These are phyloP conservation scores for Apiospora koreana DNA, from an alignment of 2,329 filamentous ascomycete genomes.

Conservation along the genomic window DNA sequence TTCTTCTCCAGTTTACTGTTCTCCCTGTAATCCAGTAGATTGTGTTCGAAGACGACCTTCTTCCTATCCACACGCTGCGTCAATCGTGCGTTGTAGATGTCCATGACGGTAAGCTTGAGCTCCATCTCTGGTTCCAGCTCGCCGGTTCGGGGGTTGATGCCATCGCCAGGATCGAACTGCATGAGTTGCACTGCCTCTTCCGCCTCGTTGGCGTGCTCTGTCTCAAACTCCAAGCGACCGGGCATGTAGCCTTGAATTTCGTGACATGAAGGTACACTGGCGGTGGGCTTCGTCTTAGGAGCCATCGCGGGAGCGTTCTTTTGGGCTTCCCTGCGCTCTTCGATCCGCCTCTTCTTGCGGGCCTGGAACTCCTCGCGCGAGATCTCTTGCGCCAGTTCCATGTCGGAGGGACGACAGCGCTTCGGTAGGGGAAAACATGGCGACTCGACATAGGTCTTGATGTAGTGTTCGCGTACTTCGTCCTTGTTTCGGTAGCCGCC, in stretches of 20 bases:
- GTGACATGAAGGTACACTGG: slow-evolving; percentile 92
- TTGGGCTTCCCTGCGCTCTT: slow-evolving; percentile 83
- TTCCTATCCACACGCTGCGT: slow-evolving; percentile 92
- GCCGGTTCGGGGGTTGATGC: slow-evolving; percentile 77
- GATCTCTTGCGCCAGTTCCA: slow-evolving; percentile 73
- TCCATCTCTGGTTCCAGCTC: slow-evolving; percentile 95
- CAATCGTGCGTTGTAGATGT: slow-evolving; percentile 92
- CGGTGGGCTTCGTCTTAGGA: slow-evolving; percentile 93
- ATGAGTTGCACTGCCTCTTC: slow-evolving; percentile 98
- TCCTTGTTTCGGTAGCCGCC: slow-evolving; percentile 93
- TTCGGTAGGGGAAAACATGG: slow-evolving; percentile 83
- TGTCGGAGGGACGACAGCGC: slow-evolving; percentile 81
- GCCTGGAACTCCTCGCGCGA: slow-evolving; percentile 92
- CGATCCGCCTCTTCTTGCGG: slow-evolving; percentile 89
- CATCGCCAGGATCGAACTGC: slow-evolving; percentile 96
- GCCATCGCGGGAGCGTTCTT: slow-evolving; percentile 82
- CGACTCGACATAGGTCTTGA: slow-evolving; percentile 83
- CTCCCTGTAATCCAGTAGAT: slow-evolving; percentile 88
- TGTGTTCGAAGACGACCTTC: slow-evolving; percentile 95
- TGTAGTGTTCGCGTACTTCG: slow-evolving; percentile 93
- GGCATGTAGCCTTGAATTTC: slow-evolving; percentile 99
- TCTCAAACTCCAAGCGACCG: slow-evolving; percentile 94
- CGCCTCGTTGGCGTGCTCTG: slow-evolving; percentile 94
- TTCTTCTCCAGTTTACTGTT: slow-evolving; percentile 91
- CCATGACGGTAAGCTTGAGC: slow-evolving; percentile 96